Percentiles rank a stretch among this genome's conserved stretches.
phyloP scores from a whole-genome alignment of 1,284 basidiomycete species.

The Heterobasidion parviporum region DNA sequence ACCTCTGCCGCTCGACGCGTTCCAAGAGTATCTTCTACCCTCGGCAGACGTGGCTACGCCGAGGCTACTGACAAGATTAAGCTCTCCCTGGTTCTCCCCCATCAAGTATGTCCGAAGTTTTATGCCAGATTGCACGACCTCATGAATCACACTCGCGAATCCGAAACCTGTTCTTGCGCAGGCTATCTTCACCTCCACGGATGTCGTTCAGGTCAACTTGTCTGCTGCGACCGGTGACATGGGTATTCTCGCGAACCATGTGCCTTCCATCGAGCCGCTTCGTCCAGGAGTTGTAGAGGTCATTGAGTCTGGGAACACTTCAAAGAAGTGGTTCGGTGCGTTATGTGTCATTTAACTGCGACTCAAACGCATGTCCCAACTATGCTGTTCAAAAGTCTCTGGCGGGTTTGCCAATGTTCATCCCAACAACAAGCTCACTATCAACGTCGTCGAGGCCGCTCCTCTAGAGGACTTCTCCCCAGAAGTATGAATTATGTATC shows the following conservation, averaged over 20 bases:
- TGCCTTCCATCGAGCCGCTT: slow-evolving; percentile 87
- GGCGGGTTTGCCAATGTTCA: slow-evolving; percentile 98
- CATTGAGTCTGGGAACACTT: slow-evolving; percentile 67
- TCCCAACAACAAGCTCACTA: slow-evolving; percentile 93
- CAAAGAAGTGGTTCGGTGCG: slow-evolving; percentile 94
- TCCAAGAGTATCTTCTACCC: slow-evolving; percentile 37
- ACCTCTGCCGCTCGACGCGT: slow-evolving; percentile 55
- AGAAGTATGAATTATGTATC: slow-evolving; percentile 45
- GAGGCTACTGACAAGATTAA: slow-evolving; percentile 82
- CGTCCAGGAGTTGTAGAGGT: slow-evolving; percentile 92
- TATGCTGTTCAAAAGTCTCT: slow-evolving; percentile 58
- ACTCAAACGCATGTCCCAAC: background rate
- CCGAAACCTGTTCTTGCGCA: slow-evolving; percentile 23
- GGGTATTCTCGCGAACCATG: slow-evolving; percentile 97
- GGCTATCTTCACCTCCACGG: slow-evolving; percentile 81
- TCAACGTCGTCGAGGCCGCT: slow-evolving; percentile 97
- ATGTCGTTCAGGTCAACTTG: slow-evolving; percentile 92
- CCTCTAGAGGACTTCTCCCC: slow-evolving; percentile 85
- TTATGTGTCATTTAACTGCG: background rate
- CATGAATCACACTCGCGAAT: background rate
- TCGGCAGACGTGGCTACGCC: slow-evolving; percentile 78
- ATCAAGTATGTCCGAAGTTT: slow-evolving; percentile 63
- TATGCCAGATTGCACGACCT: background rate
- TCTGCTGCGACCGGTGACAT: slow-evolving; percentile 94
- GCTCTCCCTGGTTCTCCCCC: slow-evolving; percentile 86